Percentiles rank a stretch among this genome's conserved stretches.
These are phyloP conservation scores for Prunella vulgaris DNA, from an alignment of 257 asterid species.

Conservation along the genomic window DNA sequence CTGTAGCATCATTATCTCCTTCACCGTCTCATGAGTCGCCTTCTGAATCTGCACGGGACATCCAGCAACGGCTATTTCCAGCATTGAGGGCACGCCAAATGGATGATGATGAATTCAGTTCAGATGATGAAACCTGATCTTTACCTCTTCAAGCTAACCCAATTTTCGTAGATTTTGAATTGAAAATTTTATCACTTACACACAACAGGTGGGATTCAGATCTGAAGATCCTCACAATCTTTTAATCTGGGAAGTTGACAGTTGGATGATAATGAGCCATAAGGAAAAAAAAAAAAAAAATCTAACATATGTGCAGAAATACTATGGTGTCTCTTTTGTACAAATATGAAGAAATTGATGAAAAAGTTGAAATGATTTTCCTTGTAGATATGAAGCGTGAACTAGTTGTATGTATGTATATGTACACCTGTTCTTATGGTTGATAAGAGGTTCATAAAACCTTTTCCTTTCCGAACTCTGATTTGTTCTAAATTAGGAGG, in stretches of 20 bases:
- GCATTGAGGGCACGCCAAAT: conserved; percentile 55
- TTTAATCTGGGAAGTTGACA: not conserved
- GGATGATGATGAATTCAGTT: conserved; percentile 53
- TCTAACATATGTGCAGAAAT: not conserved
- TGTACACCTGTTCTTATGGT: conserved; percentile 11
- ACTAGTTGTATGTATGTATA: not conserved
- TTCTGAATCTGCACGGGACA: conserved; percentile 40
- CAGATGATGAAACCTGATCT: conserved; percentile 58
- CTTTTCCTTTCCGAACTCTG: not conserved
- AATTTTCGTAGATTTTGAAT: not conserved
- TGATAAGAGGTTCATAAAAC: not conserved
- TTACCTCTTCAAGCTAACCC: conserved; percentile 1
- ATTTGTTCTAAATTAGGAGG: not conserved
- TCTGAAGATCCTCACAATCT: not conserved
- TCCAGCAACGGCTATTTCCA: conserved; percentile 52
- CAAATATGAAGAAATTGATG: conserved; percentile 19
- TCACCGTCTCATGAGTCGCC: conserved; percentile 49
- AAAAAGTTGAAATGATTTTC: not conserved
- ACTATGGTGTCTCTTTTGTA: conserved; percentile 8
- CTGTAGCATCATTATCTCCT: conserved; percentile 11
- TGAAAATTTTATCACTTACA: not conserved
- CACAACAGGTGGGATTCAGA: not conserved
- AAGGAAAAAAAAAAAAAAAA: not conserved
- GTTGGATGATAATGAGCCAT: conserved; percentile 8
- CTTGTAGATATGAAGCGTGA: not conserved